These are phyloP conservation scores for Cynara cardunculus DNA, from an alignment of 129 eudicot species.

Conservation along the genomic window DNA sequence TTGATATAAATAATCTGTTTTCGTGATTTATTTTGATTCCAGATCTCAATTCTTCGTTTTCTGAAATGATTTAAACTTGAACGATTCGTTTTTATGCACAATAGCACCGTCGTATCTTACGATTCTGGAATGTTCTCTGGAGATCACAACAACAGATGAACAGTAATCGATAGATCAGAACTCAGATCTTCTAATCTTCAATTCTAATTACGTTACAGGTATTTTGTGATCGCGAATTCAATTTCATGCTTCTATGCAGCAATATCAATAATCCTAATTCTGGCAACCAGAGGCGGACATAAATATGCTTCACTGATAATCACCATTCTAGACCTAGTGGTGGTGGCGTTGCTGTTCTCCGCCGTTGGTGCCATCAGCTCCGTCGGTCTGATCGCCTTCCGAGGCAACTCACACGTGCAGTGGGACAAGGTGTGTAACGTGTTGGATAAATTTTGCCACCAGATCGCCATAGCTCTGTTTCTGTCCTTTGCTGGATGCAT, in stretches of 20 bases:
- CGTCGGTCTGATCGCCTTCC: conserved; percentile 48
- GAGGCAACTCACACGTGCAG: conserved; percentile 62
- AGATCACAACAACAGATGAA: not conserved
- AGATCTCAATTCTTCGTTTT: not conserved
- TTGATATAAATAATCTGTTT: not conserved
- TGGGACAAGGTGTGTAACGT: conserved; percentile 77
- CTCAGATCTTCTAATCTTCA: not conserved
- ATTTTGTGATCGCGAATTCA: conserved; percentile 62
- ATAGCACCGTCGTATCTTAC: not conserved
- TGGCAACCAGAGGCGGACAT: conserved; percentile 32
- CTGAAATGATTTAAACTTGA: not conserved
- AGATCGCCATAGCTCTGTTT: conserved; percentile 30
- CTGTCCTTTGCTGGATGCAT: conserved; percentile 38
- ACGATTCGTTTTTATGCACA: not conserved
- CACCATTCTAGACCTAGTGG: conserved; percentile 41
- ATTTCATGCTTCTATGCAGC: conserved; percentile 53
- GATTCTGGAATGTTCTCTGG: not conserved
- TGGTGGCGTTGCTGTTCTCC: conserved; percentile 60
- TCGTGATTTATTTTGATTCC: not conserved
- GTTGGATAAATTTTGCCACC: conserved; percentile 50
- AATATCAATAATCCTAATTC: conserved; percentile 29
- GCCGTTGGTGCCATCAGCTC: conserved; percentile 52
- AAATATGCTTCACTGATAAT: conserved; percentile 16
- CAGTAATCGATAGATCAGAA: not conserved
- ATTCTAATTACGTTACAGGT: conserved; percentile 38